Conservation (phyloP, 2,329 filamentous ascomycete species). For the Pleurostoma richardsiae region DNA sequence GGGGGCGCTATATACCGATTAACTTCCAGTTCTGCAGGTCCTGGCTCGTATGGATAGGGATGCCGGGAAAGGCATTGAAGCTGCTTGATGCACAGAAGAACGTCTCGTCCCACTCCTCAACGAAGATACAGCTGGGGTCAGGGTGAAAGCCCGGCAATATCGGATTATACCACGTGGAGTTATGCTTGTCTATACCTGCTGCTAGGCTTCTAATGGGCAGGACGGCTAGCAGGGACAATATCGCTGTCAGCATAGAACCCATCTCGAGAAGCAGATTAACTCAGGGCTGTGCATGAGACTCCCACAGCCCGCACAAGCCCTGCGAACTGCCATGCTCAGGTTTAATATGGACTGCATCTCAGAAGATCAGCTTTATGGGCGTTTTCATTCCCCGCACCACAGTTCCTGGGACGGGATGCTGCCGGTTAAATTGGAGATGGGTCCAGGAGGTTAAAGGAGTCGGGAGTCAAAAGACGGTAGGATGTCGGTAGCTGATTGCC, state of each 20-base stretch:
- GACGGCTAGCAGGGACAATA: neutral
- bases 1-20: constrained; percentile 8
- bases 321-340: too few relatives aligned
- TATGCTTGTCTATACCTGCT: constrained; percentile 3
- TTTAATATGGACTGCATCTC: too few relatives aligned
- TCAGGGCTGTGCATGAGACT: too few relatives aligned
- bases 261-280: too few relatives aligned
- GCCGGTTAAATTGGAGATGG: too few relatives aligned
- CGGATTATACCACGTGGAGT: constrained; percentile 27
- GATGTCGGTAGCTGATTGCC: too few relatives aligned
- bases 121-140: constrained; percentile 35
- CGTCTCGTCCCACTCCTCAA: constrained; percentile 27
- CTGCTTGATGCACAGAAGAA: constrained; percentile 38
- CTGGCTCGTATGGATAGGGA: constrained; percentile 37
- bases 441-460: too few relatives aligned
- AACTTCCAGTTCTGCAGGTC: constrained; percentile 36
- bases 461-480: too few relatives aligned
- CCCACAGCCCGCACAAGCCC: too few relatives aligned
- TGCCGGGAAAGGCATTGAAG: constrained; percentile 37
- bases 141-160: constrained; percentile 37
- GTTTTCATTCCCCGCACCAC: too few relatives aligned
- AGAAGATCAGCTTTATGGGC: too few relatives aligned
- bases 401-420: too few relatives aligned
- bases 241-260: neutral
- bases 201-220: neutral